Evolutionary conservation across 2,329 filamentous ascomycete genomes (phyloP).

Genomic region (Berkeleyomyces rouxiae): DNA sequence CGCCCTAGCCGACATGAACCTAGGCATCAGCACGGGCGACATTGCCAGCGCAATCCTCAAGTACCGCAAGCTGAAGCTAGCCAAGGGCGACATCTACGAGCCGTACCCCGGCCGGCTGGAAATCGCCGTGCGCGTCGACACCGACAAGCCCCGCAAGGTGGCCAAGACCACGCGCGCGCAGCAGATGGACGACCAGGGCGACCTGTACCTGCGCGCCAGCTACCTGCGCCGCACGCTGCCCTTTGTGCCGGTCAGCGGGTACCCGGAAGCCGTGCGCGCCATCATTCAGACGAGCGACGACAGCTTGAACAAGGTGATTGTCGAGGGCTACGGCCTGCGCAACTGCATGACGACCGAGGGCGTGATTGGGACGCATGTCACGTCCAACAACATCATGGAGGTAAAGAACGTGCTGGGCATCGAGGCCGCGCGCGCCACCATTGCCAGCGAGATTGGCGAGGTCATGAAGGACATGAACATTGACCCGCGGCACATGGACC

Average conservation of each 20-base stretch:
- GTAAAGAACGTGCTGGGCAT: slow-evolving; percentile 76
- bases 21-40: slow-evolving; percentile 59
- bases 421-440: slow-evolving; percentile 79
- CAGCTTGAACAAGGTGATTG: slow-evolving; percentile 56
- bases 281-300: slow-evolving; percentile 72
- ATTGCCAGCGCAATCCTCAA: slow-evolving; percentile 62
- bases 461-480: slow-evolving; percentile 95
- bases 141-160: slow-evolving; percentile 31
- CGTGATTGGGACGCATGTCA: slow-evolving; percentile 58
- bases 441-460: slow-evolving; percentile 68
- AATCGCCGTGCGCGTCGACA: slow-evolving; percentile 49
- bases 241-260: slow-evolving; percentile 73
- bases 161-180: slow-evolving; percentile 29
- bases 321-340: slow-evolving; percentile 85
- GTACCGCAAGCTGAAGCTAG: slow-evolving; percentile 70
- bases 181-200: slow-evolving; percentile 23
- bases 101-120: slow-evolving; percentile 45
- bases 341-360: slow-evolving; percentile 89
- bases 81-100: slow-evolving; percentile 46
- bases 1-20: slow-evolving; percentile 61
- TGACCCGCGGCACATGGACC: slow-evolving; percentile 92
- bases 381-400: slow-evolving; percentile 83
- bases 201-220: slow-evolving; percentile 61
- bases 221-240: slow-evolving; percentile 70
- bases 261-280: slow-evolving; percentile 68